Evolutionary conservation across 495 filamentous ascomycete species (phyloP).

Genomic region (Penicillium malachiteum): DNA sequence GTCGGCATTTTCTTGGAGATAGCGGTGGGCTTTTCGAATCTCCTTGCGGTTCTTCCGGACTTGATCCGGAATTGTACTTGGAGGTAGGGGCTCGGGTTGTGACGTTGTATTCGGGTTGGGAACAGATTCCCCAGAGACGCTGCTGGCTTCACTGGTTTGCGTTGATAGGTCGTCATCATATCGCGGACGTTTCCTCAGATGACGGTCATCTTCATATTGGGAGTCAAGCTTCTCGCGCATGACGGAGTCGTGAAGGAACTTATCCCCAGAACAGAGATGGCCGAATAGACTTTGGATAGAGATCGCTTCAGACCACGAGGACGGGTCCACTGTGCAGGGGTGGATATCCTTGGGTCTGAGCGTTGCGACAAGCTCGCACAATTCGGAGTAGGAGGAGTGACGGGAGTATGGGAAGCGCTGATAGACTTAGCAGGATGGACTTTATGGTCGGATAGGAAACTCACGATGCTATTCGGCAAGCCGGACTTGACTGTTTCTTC

Average conservation of each 20-base stretch:
- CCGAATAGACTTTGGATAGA: constrained; percentile 71
- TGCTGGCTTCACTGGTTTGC: constrained; percentile 19
- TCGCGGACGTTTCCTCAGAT: constrained; percentile 2
- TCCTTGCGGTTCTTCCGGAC: constrained; percentile 21
- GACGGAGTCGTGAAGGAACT: constrained; percentile 65
- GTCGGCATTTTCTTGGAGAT: constrained; percentile 23
- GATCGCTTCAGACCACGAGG: constrained; percentile 59
- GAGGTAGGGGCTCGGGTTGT: not conserved
- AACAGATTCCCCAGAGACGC: not conserved
- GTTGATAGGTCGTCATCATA: constrained; percentile 18
- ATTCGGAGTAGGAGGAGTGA: constrained; percentile 82
- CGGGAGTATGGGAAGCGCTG: constrained; percentile 81
- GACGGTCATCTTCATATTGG: constrained; percentile 19
- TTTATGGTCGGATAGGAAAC: constrained; percentile 3
- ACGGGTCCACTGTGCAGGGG: constrained; percentile 75
- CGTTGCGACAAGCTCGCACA: constrained; percentile 64
- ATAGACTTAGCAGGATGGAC: constrained; percentile 1
- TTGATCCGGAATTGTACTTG: not conserved
- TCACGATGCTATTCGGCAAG: constrained; percentile 25
- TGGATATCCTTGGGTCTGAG: constrained; percentile 77
- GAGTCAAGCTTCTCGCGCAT: constrained; percentile 47
- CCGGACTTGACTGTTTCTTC: not conserved
- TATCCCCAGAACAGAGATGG: constrained; percentile 56
- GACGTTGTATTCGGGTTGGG: not conserved
- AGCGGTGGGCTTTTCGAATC: constrained; percentile 28